These are phyloP conservation scores for Miamiensis avidus DNA, from an alignment of 169 alveolate genomes.

Conservation along the genomic window DNA sequence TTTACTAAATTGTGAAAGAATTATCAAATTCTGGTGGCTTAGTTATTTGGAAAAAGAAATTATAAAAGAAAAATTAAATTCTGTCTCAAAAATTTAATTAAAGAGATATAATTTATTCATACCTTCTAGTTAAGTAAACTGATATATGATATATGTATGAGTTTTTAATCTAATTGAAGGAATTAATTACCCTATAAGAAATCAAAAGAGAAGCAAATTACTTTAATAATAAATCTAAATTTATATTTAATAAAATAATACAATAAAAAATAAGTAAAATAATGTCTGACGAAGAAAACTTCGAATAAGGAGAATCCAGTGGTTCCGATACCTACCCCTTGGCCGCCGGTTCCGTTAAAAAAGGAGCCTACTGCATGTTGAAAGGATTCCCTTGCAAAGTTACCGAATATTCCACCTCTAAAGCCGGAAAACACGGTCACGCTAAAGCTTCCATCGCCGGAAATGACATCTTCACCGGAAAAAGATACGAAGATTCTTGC, in stretches of 20 bases:
- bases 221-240: too few species aligned
- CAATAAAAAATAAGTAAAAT: conserved; percentile 19
- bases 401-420: conserved; percentile 95
- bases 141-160: too few species aligned
- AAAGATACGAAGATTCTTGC: conserved; percentile 96
- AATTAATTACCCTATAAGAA: too few species aligned
- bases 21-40: too few species aligned
- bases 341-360: conserved; percentile 97
- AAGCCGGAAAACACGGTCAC: conserved; percentile 99
- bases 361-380: conserved; percentile 96
- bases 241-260: not conserved
- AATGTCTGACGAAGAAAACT: conserved; percentile 66
- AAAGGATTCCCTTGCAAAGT: conserved; percentile 98
- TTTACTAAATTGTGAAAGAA: too few species aligned
- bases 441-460: conserved; percentile 99
- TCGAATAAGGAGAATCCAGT: conserved; percentile 85
- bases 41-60: too few species aligned
- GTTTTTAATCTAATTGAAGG: too few species aligned
- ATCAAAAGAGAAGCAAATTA: too few species aligned
- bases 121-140: too few species aligned
- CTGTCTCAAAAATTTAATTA: too few species aligned
- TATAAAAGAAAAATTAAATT: too few species aligned
- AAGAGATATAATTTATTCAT: too few species aligned
- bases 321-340: conserved; percentile 95
- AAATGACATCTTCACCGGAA: conserved; percentile 97